Base-by-base conservation (phyloP, 2,329 filamentous ascomycete genomes). In the Diplodia seriata region DNA sequence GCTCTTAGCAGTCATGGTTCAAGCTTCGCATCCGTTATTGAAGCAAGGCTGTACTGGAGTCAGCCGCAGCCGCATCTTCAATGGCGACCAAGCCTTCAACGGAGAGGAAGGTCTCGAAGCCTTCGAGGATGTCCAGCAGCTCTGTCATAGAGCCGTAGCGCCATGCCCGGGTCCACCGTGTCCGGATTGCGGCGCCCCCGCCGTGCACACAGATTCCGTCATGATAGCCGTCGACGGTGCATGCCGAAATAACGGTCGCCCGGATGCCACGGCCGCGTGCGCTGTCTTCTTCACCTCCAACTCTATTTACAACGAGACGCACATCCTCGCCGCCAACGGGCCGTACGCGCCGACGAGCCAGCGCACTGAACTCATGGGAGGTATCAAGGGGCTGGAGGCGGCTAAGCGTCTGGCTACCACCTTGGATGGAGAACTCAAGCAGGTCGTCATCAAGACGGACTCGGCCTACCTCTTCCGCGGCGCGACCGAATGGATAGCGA, bases 361-460 rank as follows among this genome's bases (percentile, higher is more conserved):
- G 40, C 57, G 57, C 11, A 26, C 57, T 5, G 57, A 50, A 9
- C 14, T 62, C 26, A 36, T 51, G 47, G 57, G 57, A 40, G 57
- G 40, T 1, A 62, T 62, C 29, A 51, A 49, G 43, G 57, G 26
- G 31, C 57, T 62, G 43, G 57, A 62, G 12, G 43, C 18, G 12
- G 26, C 23, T 14, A 33, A 18, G 43, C 40, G 20, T 6, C 26
- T 62, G 31, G 5, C 6, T 11, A 15, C 7, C 7, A 12, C 11
- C 15, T 14, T 11, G 20, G 36, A 43, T 2, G 33, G 15, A 15
- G 26, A 14, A 26, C 23, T 50, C 26, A 29, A 62, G 9, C 57
- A 50, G 31, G 40, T 62, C 2, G 57, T 62, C 18, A 62, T 62
- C 40, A 62, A 62, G 12, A 15, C 57, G 4, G 57, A 62, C 9